Conservation (phyloP, 2,329 filamentous ascomycete species). For the Passalora sequoiae region DNA sequence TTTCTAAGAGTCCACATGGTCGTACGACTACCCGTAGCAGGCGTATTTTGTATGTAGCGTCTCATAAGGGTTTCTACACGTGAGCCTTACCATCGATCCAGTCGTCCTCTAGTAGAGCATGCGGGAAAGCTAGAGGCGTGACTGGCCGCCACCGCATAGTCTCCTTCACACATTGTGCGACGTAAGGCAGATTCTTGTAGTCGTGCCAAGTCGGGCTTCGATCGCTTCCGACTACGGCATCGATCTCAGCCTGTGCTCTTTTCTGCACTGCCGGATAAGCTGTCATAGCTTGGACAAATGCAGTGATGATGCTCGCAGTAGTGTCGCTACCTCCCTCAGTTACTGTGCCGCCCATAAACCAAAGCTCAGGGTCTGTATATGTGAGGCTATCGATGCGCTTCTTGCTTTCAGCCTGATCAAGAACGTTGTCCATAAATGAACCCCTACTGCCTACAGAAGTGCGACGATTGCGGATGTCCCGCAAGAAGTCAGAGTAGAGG, state of each 20-base stretch:
- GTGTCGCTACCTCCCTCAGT: constrained; percentile 29
- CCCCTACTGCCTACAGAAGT: constrained; percentile 23
- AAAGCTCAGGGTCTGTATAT: constrained; percentile 33
- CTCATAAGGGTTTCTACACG: too few species aligned
- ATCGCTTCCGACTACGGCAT: constrained; percentile 24
- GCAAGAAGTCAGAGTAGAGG: constrained; percentile 38
- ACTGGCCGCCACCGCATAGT: constrained; percentile 35
- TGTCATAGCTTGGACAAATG: constrained; percentile 36
- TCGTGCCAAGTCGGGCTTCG: constrained; percentile 32
- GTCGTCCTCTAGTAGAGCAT: constrained; percentile 34
- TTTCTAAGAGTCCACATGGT: background rate
- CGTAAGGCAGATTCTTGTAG: constrained; percentile 32
- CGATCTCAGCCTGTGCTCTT: constrained; percentile 33
- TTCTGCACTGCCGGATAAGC: constrained; percentile 27
- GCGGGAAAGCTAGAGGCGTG: constrained; percentile 36
- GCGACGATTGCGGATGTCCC: constrained; percentile 34
- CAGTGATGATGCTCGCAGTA: constrained; percentile 33
- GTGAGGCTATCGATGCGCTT: constrained; percentile 16
- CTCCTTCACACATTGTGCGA: constrained; percentile 34
- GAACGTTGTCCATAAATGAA: constrained; percentile 39
- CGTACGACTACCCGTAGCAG: constrained; percentile 31
- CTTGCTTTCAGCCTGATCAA: constrained; percentile 34
- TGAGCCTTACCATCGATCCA: constrained; percentile 31
- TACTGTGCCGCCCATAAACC: constrained; percentile 36
- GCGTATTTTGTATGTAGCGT: too few species aligned